Evolutionary conservation across 106 monocot genomes (phyloP), one percentile per base, ranked within the genome.

Genomic region (Amphibolis antarctica): DNA sequence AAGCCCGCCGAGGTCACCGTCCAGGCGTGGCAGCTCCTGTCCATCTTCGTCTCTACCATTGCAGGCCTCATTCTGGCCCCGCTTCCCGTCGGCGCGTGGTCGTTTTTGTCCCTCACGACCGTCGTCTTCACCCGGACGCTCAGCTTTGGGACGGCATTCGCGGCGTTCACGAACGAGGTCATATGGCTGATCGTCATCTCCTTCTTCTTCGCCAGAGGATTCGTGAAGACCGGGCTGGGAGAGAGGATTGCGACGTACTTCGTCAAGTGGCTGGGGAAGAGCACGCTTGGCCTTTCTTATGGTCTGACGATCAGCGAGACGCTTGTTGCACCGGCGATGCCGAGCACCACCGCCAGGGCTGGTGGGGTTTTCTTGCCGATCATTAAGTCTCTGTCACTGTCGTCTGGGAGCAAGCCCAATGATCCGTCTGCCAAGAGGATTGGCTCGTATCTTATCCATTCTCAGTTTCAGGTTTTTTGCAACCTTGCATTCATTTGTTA

Each of bases 141-240:
- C 31, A 69, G 74, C 60, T 89, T 96, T 76, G 27, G 77, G 9
- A 75, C 86, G 12, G 96, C 96, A 12, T 96, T 90, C 69, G 42
- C 59, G 13, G 86, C 96, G 3, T 96, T 83, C 76, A 86, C 84
- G 22, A 84, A 84, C 60, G 89, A 89, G 66, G 89, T 89, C 42
- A 89, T 90, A 60, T 96, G 96, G 96, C 70, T 96, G 25, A 96
- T 90, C 55, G 89, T 90, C 18, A 86, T 96, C 57, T 89, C 96
- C 51, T 96, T 96, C 77, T 90, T 96, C 80, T 94, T 94, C 64
- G 96, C 96, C 19, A 59, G 86, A 24, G 96, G 96, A 7, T 96
- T 96, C 55, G 89, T 96, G 13, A 96, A 96, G 82, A 90, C 96
- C 10, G 89, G 96, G 4, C 66, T 96, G 11, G 96, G 96, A 9